phyloP scores from a whole-genome alignment of 805 yeast genomes.

The Metschnikowia shivogae region DNA sequence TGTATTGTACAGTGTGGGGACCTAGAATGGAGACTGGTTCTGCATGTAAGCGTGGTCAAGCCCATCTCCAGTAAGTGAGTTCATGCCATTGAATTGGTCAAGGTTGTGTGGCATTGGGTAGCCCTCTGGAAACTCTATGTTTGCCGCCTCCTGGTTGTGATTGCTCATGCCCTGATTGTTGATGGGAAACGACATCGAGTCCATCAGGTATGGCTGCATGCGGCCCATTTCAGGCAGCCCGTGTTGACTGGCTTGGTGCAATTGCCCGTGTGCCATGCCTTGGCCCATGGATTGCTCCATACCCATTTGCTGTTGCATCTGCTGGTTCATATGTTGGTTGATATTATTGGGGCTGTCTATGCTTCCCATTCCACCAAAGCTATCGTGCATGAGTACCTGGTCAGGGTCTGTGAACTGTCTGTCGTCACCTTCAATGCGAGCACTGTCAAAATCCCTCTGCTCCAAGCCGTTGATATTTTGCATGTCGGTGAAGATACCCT shows the following conservation, averaged over 20 bases:
- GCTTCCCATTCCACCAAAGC: slow-evolving; percentile 1
- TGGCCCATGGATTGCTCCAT: background rate
- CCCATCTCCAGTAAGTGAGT: background rate
- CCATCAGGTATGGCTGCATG: slow-evolving; percentile 3
- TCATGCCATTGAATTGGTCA: slow-evolving; percentile 5
- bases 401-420: background rate
- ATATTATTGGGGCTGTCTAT: slow-evolving; percentile 1
- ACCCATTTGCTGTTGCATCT: slow-evolving; percentile 1
- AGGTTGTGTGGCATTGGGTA: slow-evolving; percentile 1
- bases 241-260: slow-evolving; percentile 1
- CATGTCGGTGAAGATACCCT: slow-evolving; percentile 3
- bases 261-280: background rate
- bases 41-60: slow-evolving; percentile 3
- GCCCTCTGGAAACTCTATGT: background rate
- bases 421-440: background rate
- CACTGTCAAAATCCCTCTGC: background rate
- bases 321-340: slow-evolving; percentile 3
- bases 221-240: slow-evolving; percentile 1
- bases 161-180: background rate
- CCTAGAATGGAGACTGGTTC: slow-evolving; percentile 3
- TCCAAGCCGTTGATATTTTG: slow-evolving; percentile 2
- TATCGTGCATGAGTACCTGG: slow-evolving; percentile 3
- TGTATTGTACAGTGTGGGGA: slow-evolving; percentile 1
- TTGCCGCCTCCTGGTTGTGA: slow-evolving; percentile 1
- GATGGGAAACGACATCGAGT: slow-evolving; percentile 1